phyloP scores from a whole-genome alignment of 1,284 basidiomycete genomes.

The Melampsora medusae region DNA sequence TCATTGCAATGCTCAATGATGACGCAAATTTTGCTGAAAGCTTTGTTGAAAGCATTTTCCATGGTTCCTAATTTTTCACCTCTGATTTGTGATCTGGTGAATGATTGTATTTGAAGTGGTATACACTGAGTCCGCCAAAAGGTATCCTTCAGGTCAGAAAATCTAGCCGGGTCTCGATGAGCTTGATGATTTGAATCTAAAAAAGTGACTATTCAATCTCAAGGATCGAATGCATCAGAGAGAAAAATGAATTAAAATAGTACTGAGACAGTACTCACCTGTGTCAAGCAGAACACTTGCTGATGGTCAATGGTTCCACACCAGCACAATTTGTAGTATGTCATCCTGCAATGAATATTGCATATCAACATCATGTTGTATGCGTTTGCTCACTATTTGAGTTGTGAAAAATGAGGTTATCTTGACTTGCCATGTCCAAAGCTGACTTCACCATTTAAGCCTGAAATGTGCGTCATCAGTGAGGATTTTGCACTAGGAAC shows the following conservation, averaged over 20 bases:
- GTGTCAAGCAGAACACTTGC: too few species aligned
- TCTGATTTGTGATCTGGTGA: not conserved
- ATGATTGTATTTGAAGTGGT: not conserved
- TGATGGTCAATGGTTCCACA: too few species aligned
- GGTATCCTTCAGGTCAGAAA: conserved; percentile 4
- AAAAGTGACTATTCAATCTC: too few species aligned
- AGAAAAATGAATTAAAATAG: too few species aligned
- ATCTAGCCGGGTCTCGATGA: not conserved
- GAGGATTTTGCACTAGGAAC: too few species aligned
- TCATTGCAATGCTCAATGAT: conserved; percentile 10
- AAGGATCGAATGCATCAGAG: too few species aligned
- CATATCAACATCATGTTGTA: too few species aligned
- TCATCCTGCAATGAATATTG: not conserved
- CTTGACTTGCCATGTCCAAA: not conserved
- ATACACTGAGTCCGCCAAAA: conserved; percentile 2
- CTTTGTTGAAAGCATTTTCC: not conserved
- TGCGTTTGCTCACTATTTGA: not conserved
- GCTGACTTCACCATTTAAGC: not conserved
- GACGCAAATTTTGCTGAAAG: not conserved
- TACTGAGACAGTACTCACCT: too few species aligned
- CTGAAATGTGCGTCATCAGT: too few species aligned
- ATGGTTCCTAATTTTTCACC: not conserved
- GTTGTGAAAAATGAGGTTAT: conserved; percentile 2
- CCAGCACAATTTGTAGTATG: too few species aligned
- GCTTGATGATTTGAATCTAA: too few species aligned